Percentiles rank a stretch among this genome's conserved stretches.
These are phyloP conservation scores for Cladosporium sp. DNA, from an alignment of 2,329 filamentous ascomycete species.

Conservation along the genomic window DNA sequence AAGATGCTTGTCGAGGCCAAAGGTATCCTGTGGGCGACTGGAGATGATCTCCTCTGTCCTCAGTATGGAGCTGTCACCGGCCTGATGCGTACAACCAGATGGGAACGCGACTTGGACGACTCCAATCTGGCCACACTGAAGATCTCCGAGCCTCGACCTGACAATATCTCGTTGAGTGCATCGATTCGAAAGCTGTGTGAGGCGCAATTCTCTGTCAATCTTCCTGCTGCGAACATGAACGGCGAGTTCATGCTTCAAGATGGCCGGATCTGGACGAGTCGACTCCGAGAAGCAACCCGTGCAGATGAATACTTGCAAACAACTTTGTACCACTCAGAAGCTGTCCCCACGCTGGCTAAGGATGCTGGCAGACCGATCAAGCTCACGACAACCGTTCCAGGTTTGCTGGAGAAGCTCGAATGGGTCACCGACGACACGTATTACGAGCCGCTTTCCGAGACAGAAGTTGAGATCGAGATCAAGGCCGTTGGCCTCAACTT, in stretches of 20 bases:
- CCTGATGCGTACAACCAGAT: slow-evolving; percentile 21
- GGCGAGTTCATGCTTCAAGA: slow-evolving; percentile 10
- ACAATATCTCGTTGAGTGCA: background rate
- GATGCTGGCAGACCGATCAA: slow-evolving; percentile 1
- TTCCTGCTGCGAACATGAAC: background rate
- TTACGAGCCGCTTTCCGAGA: slow-evolving; percentile 19
- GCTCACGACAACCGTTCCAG: slow-evolving; percentile 17
- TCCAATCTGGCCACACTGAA: slow-evolving; percentile 20
- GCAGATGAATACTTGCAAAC: background rate
- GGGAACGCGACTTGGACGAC: slow-evolving; percentile 18
- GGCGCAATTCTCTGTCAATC: background rate
- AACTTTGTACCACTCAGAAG: background rate
- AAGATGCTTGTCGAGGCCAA: slow-evolving; percentile 19
- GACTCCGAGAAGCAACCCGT: background rate
- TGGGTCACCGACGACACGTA: slow-evolving; percentile 25
- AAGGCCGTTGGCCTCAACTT: slow-evolving; percentile 30
- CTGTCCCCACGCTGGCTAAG: background rate
- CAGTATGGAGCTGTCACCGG: slow-evolving; percentile 14
- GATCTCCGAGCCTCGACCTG: slow-evolving; percentile 3
- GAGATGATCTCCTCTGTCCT: background rate
- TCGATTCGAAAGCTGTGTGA: background rate
- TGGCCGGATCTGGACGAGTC: slow-evolving; percentile 1
- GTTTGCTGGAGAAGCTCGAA: slow-evolving; percentile 29
- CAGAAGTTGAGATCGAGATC: slow-evolving; percentile 30
- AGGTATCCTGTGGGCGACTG: slow-evolving; percentile 20